A percentile compares a stretch with the other conserved stretches of the same genome.
Evolutionary conservation across 768 basidiomycete species (phyloP).

Genomic region (Hemileccinum impolitum): DNA sequence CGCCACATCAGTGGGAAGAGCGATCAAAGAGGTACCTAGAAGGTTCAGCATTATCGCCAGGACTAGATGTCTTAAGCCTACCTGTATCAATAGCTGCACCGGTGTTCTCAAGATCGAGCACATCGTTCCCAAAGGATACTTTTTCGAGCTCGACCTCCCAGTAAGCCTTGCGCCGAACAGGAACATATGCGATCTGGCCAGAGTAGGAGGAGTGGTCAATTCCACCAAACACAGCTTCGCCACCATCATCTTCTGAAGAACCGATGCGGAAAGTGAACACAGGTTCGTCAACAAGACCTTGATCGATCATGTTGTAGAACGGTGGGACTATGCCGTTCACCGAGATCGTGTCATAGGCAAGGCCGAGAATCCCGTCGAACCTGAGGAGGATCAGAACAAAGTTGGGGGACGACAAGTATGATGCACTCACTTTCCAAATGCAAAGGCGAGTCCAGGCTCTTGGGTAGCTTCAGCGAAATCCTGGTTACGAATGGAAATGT

Average conservation of each 20-base stretch:
- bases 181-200: conserved; percentile 82
- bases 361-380: conserved; percentile 94
- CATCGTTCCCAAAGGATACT: conserved; percentile 81
- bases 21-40: conserved; percentile 88
- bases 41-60: conserved; percentile 3
- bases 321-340: conserved; percentile 93
- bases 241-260: conserved; percentile 80
- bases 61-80: conserved; percentile 27
- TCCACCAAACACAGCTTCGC: conserved; percentile 90
- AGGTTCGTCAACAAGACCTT: conserved; percentile 75
- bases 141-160: conserved; percentile 97
- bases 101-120: conserved; percentile 87
- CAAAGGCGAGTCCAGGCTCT: conserved; percentile 96
- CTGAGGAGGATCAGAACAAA: conserved; percentile 35
- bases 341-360: conserved; percentile 92
- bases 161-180: conserved; percentile 92
- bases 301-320: conserved; percentile 89
- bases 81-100: conserved; percentile 92
- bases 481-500: conserved; percentile 66
- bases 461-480: conserved; percentile 95
- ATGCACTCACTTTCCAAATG: conserved; percentile 80
- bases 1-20: conserved; percentile 88
- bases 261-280: conserved; percentile 96
- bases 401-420: neutral
- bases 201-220: conserved; percentile 73